These are phyloP conservation scores for Globisporangium viniferum DNA, from an alignment of 352 stramenopile genomes.

Conservation along the genomic window DNA sequence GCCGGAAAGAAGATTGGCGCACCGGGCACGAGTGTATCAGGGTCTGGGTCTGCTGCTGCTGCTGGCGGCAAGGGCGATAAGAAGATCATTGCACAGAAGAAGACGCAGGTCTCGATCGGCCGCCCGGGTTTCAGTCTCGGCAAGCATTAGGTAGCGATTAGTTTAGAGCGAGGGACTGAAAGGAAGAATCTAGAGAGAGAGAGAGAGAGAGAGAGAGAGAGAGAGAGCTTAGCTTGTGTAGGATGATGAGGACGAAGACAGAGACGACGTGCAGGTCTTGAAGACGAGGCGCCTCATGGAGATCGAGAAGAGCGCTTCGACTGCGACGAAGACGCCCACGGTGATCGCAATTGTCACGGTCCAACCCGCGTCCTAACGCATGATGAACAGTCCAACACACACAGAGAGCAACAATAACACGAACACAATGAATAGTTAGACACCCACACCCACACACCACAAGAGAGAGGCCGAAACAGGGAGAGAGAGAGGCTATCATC, in stretches of 20 bases:
- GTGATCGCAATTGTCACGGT: conserved; percentile 30
- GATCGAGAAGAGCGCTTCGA: conserved; percentile 39
- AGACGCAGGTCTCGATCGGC: conserved; percentile 74
- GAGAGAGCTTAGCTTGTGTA: conserved; percentile 4
- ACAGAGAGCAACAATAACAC: neutral
- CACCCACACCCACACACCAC: neutral
- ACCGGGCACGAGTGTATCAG: neutral
- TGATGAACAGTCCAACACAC: neutral
- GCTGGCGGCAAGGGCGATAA: conserved; percentile 38
- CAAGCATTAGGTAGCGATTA: conserved; percentile 37
- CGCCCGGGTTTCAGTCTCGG: conserved; percentile 79
- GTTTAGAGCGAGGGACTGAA: neutral
- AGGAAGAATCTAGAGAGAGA: neutral
- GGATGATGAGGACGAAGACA: conserved; percentile 5
- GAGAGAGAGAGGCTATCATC: neutral
- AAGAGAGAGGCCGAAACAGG: neutral
- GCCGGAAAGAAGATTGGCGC: conserved; percentile 4
- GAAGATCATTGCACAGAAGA: conserved; percentile 68
- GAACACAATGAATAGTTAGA: conserved; percentile 1
- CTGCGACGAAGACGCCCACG: conserved; percentile 31
- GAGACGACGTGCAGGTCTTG: neutral
- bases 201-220: neutral
- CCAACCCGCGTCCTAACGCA: conserved; percentile 36
- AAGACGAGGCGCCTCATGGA: conserved; percentile 27
- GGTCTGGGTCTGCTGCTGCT: neutral